A percentile compares a stretch with the other conserved stretches of the same genome.
Evolutionary conservation across 2,329 filamentous ascomycete species (phyloP).

Genomic region (Fusarium clavum): DNA sequence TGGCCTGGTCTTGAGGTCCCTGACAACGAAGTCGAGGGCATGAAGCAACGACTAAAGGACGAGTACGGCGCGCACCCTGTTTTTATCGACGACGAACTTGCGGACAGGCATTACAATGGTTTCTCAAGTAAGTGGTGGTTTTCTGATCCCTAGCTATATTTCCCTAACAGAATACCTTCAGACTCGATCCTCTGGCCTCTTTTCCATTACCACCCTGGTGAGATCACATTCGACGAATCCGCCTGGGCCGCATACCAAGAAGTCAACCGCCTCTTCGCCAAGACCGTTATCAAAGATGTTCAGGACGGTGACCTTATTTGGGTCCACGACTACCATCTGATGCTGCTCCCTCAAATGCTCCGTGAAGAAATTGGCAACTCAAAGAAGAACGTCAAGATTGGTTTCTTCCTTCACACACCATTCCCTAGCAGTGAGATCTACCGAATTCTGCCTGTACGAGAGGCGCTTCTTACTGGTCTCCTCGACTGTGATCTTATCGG

Average conservation of each 20-base stretch:
- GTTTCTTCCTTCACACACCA: slow-evolving; percentile 97
- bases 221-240: slow-evolving; percentile 97
- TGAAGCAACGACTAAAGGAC: slow-evolving; percentile 83
- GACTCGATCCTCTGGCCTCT: slow-evolving; percentile 98
- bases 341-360: slow-evolving; percentile 95
- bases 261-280: slow-evolving; percentile 92
- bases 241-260: slow-evolving; percentile 94
- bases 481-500: slow-evolving; percentile 95
- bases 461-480: slow-evolving; percentile 86
- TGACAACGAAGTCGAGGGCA: slow-evolving; percentile 78
- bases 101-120: slow-evolving; percentile 96
- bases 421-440: slow-evolving; percentile 98
- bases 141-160: not conserved
- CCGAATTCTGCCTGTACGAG: slow-evolving; percentile 91
- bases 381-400: slow-evolving; percentile 95
- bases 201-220: slow-evolving; percentile 98
- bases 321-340: slow-evolving; percentile 99
- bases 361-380: slow-evolving; percentile 84
- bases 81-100: slow-evolving; percentile 92
- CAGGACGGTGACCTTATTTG: slow-evolving; percentile 95
- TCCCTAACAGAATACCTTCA: slow-evolving; percentile 51
- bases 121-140: slow-evolving; percentile 81
- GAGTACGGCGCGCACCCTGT: slow-evolving; percentile 92
- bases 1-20: slow-evolving; percentile 96
- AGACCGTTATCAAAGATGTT: slow-evolving; percentile 86